Evolutionary conservation across 176 grass and related monocot genomes (phyloP).

Genomic region (Alopecurus myosuroides): DNA sequence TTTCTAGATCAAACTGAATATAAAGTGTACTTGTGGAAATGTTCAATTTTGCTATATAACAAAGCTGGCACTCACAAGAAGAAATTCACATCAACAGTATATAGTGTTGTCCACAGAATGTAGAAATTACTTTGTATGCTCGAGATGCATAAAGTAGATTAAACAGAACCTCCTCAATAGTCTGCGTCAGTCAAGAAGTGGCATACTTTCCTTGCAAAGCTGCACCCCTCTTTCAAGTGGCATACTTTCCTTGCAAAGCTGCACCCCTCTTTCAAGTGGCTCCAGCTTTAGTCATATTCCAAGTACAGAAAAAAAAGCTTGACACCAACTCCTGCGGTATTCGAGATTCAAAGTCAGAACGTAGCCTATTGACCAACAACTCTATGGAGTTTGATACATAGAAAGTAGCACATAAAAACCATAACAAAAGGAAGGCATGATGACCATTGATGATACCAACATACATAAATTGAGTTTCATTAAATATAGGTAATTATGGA

Average conservation of each 20-base stretch:
- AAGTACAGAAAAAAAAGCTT: conserved; percentile 11
- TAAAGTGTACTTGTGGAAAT: background rate
- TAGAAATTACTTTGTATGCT: background rate
- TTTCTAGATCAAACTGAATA: background rate
- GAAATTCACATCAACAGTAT: background rate
- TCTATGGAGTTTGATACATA: background rate
- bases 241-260: background rate
- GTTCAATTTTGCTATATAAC: background rate
- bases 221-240: conserved; percentile 10
- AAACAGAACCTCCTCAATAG: background rate
- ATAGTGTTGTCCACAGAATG: background rate
- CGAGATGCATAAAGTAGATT: background rate
- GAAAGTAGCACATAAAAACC: background rate
- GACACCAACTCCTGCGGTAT: background rate
- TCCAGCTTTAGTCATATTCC: conserved; percentile 1
- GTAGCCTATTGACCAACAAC: background rate
- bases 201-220: background rate
- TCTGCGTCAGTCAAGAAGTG: background rate
- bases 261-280: conserved; percentile 7
- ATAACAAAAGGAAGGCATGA: background rate
- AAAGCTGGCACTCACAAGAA: background rate
- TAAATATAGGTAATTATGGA: background rate
- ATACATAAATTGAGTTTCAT: background rate
- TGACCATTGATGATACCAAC: background rate
- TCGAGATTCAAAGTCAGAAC: background rate